Base-by-base conservation (phyloP, 495 filamentous ascomycete genomes). In the Oleoguttula mirabilis region DNA sequence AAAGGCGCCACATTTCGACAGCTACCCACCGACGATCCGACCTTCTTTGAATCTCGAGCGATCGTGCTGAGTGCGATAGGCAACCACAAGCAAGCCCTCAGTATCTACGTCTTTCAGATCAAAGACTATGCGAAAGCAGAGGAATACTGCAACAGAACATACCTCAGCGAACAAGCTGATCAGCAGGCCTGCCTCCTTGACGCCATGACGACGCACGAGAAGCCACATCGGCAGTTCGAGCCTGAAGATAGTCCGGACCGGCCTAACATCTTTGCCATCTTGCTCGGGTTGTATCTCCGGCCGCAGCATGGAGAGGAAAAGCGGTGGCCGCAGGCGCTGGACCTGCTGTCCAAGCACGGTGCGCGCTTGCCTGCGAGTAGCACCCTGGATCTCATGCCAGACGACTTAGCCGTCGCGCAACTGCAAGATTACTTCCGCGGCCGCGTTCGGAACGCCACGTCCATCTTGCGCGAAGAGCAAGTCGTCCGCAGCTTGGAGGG, bases 91-190 rank as follows among this genome's bases (percentile, higher is more conserved):
- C 85, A 94, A 58, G 88, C 92, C 0, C 62, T 99, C 16, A 81
- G 88, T 59, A 93, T 96, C 19, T 99, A 94, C 57, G 88, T 96
- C 10, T 99, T 94, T 65, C 88, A 88, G 53, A 69, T 99, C 43
- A 63, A 82, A 43, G 80, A 90, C 57, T 84, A 84, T 45, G 68
- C 65, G 3, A 96, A 94, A 58, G 92, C 90, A 34, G 90, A 99
- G 72, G 84, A 92, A 55, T 94, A 95, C 60, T 94, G 88, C 66
- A 93, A 90, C 64, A 76, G 73, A 39, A 72, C 84, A 36, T 80
- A 93, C 62, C 67, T 80, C 37, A 59, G 66, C 33, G 68, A 73
- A 11, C 35, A 39, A 19, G 11, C 16, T 17, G 10, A 22, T 16
- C 12, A 32, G 10, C 17, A 51, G 10, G 10, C 30, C 11, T 25